phyloP scores from a whole-genome alignment of 169 alveolate genomes.

The Hammondia hammondi region DNA sequence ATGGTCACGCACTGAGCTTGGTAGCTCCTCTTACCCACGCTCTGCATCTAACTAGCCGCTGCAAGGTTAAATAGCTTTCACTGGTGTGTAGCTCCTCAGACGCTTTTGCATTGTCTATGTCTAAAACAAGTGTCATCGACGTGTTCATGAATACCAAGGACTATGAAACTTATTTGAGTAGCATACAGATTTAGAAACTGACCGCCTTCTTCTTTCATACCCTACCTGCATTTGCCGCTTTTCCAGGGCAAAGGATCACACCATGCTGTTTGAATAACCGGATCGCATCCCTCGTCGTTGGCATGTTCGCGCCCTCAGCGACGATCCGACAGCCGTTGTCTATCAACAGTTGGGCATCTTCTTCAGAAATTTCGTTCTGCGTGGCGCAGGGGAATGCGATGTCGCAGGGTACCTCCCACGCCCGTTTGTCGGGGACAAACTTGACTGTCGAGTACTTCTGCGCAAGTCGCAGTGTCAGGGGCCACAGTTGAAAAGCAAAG shows the following conservation, averaged over 20 bases:
- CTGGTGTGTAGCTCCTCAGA: too few species aligned
- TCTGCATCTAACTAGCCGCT: too few species aligned
- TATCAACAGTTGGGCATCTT: slow-evolving; percentile 79
- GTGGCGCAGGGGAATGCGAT: slow-evolving; percentile 89
- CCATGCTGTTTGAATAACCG: slow-evolving; percentile 75
- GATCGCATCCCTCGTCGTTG: slow-evolving; percentile 84
- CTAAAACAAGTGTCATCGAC: too few species aligned
- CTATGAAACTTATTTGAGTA: not conserved
- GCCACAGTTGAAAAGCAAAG: not conserved
- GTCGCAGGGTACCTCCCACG: slow-evolving; percentile 75
- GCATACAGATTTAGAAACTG: too few species aligned
- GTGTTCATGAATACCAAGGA: too few species aligned
- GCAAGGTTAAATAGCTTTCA: too few species aligned
- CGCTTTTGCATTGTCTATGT: too few species aligned
- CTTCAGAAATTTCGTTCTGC: slow-evolving; percentile 83
- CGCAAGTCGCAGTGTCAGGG: not conserved
- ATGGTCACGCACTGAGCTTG: too few species aligned
- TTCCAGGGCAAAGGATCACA: slow-evolving; percentile 84
- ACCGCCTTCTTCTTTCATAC: too few species aligned
- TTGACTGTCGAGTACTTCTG: not conserved
- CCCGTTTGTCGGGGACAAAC: slow-evolving; percentile 28
- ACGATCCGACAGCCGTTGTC: slow-evolving; percentile 78
- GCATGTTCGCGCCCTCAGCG: slow-evolving; percentile 90
- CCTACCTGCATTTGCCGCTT: slow-evolving; percentile 88
- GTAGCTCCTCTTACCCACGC: too few species aligned